Evolutionary conservation across 176 grass and related monocot genomes (phyloP), one percentile per base, ranked within the genome.

Genomic region (Echinochloa phyllopogon): DNA sequence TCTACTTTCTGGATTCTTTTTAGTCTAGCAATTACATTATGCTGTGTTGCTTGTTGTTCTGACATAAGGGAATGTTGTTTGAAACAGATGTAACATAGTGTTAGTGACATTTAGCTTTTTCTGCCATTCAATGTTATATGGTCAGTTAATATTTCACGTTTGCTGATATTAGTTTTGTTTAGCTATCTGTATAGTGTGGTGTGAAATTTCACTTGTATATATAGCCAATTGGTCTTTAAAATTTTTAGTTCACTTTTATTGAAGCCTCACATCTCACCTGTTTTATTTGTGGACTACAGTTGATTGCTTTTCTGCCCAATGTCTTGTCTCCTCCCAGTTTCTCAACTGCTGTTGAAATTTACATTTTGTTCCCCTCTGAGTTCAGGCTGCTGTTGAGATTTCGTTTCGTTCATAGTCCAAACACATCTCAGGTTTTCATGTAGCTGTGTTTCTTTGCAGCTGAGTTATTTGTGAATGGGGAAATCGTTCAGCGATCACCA

Each of bases 381-480:
- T 48, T 49, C 24, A 53, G 25, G 3, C 0, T 66, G 0, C 20
- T 6, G 42, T 48, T n/a, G 2, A 4, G 11, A 48, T 49, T 49
- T 36, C 4, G 20, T 47, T 75, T 11, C 2, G 14, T 72, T 47
- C 44, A n/a, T 24, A 48, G 40, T 74, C 0, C 0, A 17, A 45
- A 27, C 0, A 37, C 11, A 17, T 64, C 3, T 50, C 2, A 51
- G 9, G 45, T 88, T 74, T 53, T 90, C 66, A 90, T 90, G 67
- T 51, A 76, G 47, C 23, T 82, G 2, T 47, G n/a, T 76, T 39
- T 72, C 27, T 87, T 53, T 89, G 86, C 91, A 99, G 96, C 96
- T 42, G 96, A 99, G 58, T 88, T 99, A n/a, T 94, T 99, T 74
- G 91, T 92, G 36, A 94, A 96, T 17, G 96, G 96, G 36, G 93